Evolutionary conservation across 192 early-diverging fungal genomes (phyloP), one percentile per base, ranked within the genome.

Genomic region (Obelidium mucronatum): DNA sequence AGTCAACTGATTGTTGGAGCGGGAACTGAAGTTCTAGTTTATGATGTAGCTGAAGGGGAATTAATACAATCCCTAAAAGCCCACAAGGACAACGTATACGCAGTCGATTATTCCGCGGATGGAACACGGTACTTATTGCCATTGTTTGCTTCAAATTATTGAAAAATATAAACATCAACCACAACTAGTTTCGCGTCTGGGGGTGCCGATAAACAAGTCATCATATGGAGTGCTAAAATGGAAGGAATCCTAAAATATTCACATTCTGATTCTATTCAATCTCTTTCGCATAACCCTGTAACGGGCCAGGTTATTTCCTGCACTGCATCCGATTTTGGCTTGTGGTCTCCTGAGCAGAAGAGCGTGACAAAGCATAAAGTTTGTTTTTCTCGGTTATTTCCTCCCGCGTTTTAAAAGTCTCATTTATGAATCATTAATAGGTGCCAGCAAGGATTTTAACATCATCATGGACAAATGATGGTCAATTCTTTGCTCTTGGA

Each of bases 191-290:
- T 89, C 74, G 89, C 84, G 15, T 86, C 87, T 19, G 89, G 87
- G 0, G 87, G 87, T 13, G 85, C 87, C 3, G 89, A 90, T 73
- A 90, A 90, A 69, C 82, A 85, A 67, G 89, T 90, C 40, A 81
- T 90, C 39, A 89, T 90, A 2, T 90, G 89, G 89, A 86, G 77
- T 62, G 53, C 72, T 54, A 83, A 81, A 44, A 68, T 81, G 40
- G 85, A 90, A 51, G 86, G 85, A 1, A 78, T 87, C 35, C 52
- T 89, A 39, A 89, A 89, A 63, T 89, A 88, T 68, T 83, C 85
- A 6, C 88, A 89, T 65, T 77, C 63, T 31, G 88, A 89, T 77
- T 68, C 86, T 36, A 88, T 89, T 62, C 88, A 89, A 65, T 48
- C 80, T 28, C 48, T 90, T 2, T 73, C 80, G 2, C 77, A 79